Conservation (phyloP, 441 rosid genomes). For the Jatropha podagrica region DNA sequence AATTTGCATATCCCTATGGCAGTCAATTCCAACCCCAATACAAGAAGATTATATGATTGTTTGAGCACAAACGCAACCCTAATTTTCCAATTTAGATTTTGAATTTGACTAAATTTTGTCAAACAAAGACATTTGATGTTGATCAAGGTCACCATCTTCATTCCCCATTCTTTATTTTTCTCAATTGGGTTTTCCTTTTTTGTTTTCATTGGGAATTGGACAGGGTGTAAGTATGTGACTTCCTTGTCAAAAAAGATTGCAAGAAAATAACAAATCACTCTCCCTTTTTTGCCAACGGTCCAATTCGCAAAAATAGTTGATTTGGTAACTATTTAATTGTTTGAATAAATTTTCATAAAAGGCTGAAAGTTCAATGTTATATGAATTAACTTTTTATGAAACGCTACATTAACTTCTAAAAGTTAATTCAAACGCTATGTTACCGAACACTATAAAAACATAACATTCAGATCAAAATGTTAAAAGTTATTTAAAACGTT, state of each 20-base stretch:
- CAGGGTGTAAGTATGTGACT: slow-evolving; percentile 8
- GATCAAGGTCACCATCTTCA: background rate
- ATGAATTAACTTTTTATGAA: no score
- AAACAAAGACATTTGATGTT: background rate
- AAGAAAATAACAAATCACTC: slow-evolving; percentile 11
- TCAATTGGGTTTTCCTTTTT: background rate
- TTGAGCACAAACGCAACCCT: background rate
- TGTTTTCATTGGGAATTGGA: background rate
- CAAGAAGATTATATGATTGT: background rate
- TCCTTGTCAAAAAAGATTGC: slow-evolving; percentile 17
- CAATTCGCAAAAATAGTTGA: no score
- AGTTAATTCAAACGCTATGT: no score
- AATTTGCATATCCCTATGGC: background rate
- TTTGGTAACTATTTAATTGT: no score
- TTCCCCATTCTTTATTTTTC: background rate
- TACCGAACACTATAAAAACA: no score
- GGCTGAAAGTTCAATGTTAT: no score
- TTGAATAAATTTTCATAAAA: no score
- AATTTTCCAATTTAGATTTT: slow-evolving; percentile 1
- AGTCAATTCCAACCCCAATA: slow-evolving; percentile 13
- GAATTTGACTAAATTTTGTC: background rate
- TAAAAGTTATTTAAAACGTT: no score
- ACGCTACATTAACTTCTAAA: no score
- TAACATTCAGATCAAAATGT: no score
- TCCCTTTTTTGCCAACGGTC: background rate